Percentiles rank a stretch among this genome's conserved stretches.
phyloP scores from a whole-genome alignment of 768 basidiomycete species.

The Psilocybe cyanescens region DNA sequence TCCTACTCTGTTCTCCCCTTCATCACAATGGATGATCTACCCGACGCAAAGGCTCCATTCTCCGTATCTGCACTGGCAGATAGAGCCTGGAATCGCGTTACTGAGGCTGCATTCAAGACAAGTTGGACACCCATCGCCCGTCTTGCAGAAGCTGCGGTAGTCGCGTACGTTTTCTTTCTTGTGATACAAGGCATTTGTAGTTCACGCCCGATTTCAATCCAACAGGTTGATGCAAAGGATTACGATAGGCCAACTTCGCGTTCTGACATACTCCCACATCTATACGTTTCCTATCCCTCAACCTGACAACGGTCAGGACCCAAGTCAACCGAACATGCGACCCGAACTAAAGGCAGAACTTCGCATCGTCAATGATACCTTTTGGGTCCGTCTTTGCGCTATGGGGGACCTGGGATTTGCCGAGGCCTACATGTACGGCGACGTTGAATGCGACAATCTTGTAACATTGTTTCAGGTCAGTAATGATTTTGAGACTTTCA shows the following conservation, averaged over 20 bases:
- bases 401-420: slow-evolving; percentile 76
- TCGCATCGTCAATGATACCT: slow-evolving; percentile 51
- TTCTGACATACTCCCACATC: slow-evolving; percentile 47
- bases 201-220: slow-evolving; percentile 1
- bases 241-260: slow-evolving; percentile 47
- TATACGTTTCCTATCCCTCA: slow-evolving; percentile 45
- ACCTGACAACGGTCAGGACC: slow-evolving; percentile 15
- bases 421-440: slow-evolving; percentile 81
- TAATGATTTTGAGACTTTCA: slow-evolving; percentile 1
- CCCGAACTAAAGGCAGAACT: slow-evolving; percentile 43
- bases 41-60: slow-evolving; percentile 44
- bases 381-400: slow-evolving; percentile 61
- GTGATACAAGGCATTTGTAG: not conserved
- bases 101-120: slow-evolving; percentile 43
- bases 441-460: slow-evolving; percentile 72
- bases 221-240: slow-evolving; percentile 49
- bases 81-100: slow-evolving; percentile 42
- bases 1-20: slow-evolving; percentile 25
- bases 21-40: slow-evolving; percentile 28
- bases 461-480: slow-evolving; percentile 64
- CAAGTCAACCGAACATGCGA: slow-evolving; percentile 18
- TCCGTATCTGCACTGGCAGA: slow-evolving; percentile 47
- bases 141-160: slow-evolving; percentile 48
- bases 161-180: slow-evolving; percentile 39
- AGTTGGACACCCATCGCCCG: slow-evolving; percentile 47